phyloP scores from a whole-genome alignment of 2,329 filamentous ascomycete species.

The Hypoxylon sp. region DNA sequence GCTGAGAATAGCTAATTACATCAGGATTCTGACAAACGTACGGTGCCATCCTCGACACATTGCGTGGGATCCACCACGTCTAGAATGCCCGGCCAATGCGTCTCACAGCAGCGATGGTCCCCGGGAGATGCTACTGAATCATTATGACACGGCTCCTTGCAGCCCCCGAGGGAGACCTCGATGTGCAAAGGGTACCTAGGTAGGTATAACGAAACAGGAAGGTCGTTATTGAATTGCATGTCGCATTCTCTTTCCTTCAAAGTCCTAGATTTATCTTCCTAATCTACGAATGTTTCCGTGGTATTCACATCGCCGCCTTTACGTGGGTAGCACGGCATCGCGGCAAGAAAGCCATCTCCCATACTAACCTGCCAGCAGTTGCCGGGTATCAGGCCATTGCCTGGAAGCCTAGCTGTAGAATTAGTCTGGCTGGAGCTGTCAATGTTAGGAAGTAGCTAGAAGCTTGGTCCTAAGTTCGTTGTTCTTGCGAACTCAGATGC shows the following conservation, averaged over 20 bases:
- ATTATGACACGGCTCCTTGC: conserved; percentile 24
- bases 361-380: neutral
- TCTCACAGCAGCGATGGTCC: conserved; percentile 9
- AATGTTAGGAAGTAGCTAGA: neutral
- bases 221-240: conserved; percentile 2
- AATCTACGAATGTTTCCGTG: neutral
- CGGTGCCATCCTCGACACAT: conserved; percentile 13
- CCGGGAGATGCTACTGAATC: conserved; percentile 10
- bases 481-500: neutral
- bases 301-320: conserved; percentile 17
- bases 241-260: conserved; percentile 1
- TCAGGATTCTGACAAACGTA: conserved; percentile 11
- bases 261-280: neutral
- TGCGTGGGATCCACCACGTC: conserved; percentile 28
- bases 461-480: neutral
- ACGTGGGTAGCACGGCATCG: conserved; percentile 3
- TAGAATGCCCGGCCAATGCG: conserved; percentile 27
- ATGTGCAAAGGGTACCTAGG: conserved; percentile 1
- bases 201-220: conserved; percentile 17
- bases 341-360: neutral
- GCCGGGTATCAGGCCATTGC: neutral
- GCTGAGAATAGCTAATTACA: neutral
- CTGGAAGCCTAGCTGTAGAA: neutral
- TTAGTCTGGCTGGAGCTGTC: neutral
- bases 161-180: conserved; percentile 2